Base-by-base conservation (phyloP, 495 filamentous ascomycete genomes). In the Bacidia rubella region DNA sequence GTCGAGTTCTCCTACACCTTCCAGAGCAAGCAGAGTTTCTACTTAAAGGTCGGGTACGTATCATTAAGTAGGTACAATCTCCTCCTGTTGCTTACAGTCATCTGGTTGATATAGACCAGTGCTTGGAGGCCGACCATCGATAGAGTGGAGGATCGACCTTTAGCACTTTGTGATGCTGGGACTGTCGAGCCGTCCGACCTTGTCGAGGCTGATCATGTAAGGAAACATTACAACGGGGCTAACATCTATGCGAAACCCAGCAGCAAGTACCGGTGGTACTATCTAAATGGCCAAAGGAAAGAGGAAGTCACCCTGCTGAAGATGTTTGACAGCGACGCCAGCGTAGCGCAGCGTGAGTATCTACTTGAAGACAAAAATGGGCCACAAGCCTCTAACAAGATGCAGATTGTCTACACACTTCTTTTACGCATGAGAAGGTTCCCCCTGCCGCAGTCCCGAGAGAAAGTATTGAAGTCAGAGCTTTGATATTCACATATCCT, bases 251-350 rank as follows among this genome's bases (percentile, higher is more conserved):
- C 43, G 15, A 25, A 52, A 38, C 58, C 63, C 47, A 54, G 60
- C 11, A 45, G 54, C 10, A 39, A 45, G 5, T 38, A 55, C 26
- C 46, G 56, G 44, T 69, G 59, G 59, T 66, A 69, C 40, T 67
- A 63, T 52, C 51, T 66, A 54, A 65, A 58, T 27, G 22, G 54
- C 29, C 65, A 67, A 44, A 51, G 23, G 1, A 46, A 48, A 4
- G 55, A 63, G 26, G 66, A 68, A 29, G 57, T 64, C 12, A 53
- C 66, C 5, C 17, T 67, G 10, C 63, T 68, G 43, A 68, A 68
- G 38, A 42, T 22, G 12, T 52, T 29, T 24, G 49, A 52, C 24
- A 24, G 21, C 21, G 43, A 29, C 22, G 12, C 12, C 11, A 17
- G 19, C 29, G 52, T 38, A 19, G 25, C 42, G 9, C 11, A 10